These are phyloP conservation scores for Ceratocystiopsis sp. DNA, from an alignment of 2,329 filamentous ascomycete genomes.

Conservation along the genomic window DNA sequence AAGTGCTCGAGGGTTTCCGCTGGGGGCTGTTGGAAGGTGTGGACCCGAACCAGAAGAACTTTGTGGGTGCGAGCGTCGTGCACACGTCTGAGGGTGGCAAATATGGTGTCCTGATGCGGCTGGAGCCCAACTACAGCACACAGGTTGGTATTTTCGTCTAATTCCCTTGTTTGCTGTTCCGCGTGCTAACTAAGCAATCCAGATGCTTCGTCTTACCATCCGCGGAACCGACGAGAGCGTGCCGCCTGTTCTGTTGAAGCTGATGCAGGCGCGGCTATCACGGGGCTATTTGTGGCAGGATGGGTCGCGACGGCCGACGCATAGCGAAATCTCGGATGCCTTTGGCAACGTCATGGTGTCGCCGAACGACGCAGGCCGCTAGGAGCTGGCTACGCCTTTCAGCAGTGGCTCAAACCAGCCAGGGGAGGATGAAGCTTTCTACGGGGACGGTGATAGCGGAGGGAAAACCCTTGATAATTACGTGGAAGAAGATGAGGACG, in stretches of 20 bases:
- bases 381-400: background rate
- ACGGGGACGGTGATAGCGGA: background rate
- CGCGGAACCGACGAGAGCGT: constrained; percentile 86
- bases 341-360: constrained; percentile 40
- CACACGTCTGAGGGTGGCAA: constrained; percentile 75
- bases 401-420: no score
- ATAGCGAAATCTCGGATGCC: constrained; percentile 34
- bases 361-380: constrained; percentile 4
- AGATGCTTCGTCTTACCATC: constrained; percentile 95
- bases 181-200: constrained; percentile 1
- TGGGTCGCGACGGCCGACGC: constrained; percentile 25
- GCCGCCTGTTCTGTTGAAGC: constrained; percentile 59
- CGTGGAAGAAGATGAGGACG: no score
- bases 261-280: constrained; percentile 73
- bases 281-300: constrained; percentile 21
- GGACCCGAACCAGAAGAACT: constrained; percentile 83
- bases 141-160: constrained; percentile 43
- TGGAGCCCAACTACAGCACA: constrained; percentile 87
- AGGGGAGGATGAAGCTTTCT: background rate
- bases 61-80: constrained; percentile 77
- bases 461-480: no score
- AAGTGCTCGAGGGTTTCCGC: constrained; percentile 65
- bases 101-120: constrained; percentile 78
- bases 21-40: constrained; percentile 77
- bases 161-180: background rate